A percentile compares a stretch with the other conserved stretches of the same genome.
Evolutionary conservation across 2,329 filamentous ascomycete species (phyloP).

Genomic region (Exserohilum turcica): DNA sequence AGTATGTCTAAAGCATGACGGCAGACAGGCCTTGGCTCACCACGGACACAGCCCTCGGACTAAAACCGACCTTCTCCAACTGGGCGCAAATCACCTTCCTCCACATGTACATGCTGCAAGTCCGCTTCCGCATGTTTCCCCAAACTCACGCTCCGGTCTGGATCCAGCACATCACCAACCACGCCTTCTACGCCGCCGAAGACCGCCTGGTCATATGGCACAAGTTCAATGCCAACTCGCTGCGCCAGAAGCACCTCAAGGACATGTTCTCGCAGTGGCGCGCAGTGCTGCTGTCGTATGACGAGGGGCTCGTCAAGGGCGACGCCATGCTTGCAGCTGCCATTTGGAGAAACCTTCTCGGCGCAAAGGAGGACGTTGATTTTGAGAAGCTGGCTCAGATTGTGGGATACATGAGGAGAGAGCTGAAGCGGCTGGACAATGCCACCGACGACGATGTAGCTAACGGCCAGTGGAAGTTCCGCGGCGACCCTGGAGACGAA

Average conservation of each 20-base stretch:
- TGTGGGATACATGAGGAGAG: conserved; percentile 66
- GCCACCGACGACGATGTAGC: conserved; percentile 60
- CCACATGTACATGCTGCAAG: conserved; percentile 90
- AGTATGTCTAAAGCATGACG: conserved; percentile 57
- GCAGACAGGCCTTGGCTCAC: conserved; percentile 15
- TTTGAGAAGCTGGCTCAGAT: conserved; percentile 65
- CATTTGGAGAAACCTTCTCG: conserved; percentile 92
- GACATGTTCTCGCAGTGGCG: conserved; percentile 95
- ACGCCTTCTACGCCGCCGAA: conserved; percentile 91
- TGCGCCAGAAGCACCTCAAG: conserved; percentile 70
- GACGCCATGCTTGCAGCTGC: conserved; percentile 80
- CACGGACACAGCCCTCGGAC: conserved; percentile 67
- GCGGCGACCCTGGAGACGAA: conserved; percentile 50
- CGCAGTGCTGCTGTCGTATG: conserved; percentile 80
- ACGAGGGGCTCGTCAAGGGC: conserved; percentile 77
- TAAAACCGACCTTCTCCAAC: conserved; percentile 87
- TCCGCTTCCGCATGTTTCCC: conserved; percentile 80
- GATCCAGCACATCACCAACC: conserved; percentile 90
- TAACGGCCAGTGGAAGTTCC: conserved; percentile 56
- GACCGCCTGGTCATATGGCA: conserved; percentile 82
- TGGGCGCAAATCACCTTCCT: conserved; percentile 97
- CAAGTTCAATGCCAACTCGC: conserved; percentile 61
- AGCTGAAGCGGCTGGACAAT: conserved; percentile 59
- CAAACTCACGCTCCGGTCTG: conserved; percentile 71
- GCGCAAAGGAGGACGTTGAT: conserved; percentile 69